These are phyloP conservation scores for Leccinum variicolor DNA, from an alignment of 768 basidiomycete genomes.

Conservation along the genomic window DNA sequence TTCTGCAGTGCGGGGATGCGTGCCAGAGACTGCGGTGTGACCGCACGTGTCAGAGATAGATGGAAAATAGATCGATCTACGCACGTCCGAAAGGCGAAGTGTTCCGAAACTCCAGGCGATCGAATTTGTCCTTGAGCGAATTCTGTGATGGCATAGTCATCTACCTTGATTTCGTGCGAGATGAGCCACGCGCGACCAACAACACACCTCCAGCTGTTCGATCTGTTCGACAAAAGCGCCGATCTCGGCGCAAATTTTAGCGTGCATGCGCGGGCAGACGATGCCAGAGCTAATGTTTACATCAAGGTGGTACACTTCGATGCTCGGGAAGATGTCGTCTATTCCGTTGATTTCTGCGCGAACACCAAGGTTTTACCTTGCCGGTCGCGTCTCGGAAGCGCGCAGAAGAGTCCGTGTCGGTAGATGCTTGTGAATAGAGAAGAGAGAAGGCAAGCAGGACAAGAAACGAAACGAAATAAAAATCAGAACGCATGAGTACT, in stretches of 20 bases:
- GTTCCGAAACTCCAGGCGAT: slow-evolving; percentile 80
- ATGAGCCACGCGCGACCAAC: not conserved
- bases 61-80: slow-evolving; percentile 25
- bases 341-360: slow-evolving; percentile 57
- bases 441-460: too few species aligned
- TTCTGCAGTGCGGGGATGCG: slow-evolving; percentile 43
- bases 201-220: not conserved
- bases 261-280: too few species aligned
- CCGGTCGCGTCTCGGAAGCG: too few species aligned
- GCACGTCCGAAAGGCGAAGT: slow-evolving; percentile 71
- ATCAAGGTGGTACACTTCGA: slow-evolving; percentile 82
- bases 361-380: slow-evolving; percentile 20
- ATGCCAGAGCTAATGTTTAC: not conserved
- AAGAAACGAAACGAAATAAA: too few species aligned
- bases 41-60: not conserved
- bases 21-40: slow-evolving; percentile 29
- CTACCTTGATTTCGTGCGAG: slow-evolving; percentile 46
- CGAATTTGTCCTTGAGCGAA: slow-evolving; percentile 81
- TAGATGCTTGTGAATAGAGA: too few species aligned
- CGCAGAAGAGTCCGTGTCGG: too few species aligned
- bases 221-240: too few species aligned
- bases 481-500: too few species aligned
- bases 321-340: slow-evolving; percentile 85
- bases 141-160: slow-evolving; percentile 83
- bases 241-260: too few species aligned